Evolutionary conservation across 1,284 basidiomycete species (phyloP).

Genomic region (Cutaneotrichosporon cavernicola): DNA sequence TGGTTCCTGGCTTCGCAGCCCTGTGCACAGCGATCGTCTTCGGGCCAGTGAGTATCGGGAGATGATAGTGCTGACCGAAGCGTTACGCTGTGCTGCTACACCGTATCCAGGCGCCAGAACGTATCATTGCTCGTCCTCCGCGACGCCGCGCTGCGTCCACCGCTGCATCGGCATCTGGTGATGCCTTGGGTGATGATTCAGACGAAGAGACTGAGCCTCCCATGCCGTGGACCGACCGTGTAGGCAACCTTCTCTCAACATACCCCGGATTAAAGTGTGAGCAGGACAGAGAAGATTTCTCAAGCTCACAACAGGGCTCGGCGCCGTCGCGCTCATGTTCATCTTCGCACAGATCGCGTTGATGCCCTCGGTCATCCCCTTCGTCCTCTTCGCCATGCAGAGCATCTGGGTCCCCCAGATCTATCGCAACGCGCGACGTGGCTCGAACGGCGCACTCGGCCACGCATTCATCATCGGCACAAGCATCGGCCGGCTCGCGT

Average conservation of each 20-base stretch:
- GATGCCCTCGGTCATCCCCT: slow-evolving; percentile 66
- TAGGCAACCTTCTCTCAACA: slow-evolving; percentile 20
- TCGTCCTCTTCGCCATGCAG: slow-evolving; percentile 71
- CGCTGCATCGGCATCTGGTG: background rate
- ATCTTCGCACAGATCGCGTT: slow-evolving; percentile 70
- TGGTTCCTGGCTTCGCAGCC: slow-evolving; percentile 74
- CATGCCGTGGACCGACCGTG: slow-evolving; percentile 17
- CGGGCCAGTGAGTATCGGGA: slow-evolving; percentile 43
- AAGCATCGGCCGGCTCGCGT: slow-evolving; percentile 66
- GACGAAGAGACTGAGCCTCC: slow-evolving; percentile 9
- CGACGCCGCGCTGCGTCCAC: background rate
- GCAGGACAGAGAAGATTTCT: background rate
- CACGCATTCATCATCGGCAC: slow-evolving; percentile 75
- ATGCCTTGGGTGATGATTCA: background rate
- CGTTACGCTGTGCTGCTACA: slow-evolving; percentile 77
- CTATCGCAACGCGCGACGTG: slow-evolving; percentile 68
- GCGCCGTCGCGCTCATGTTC: slow-evolving; percentile 59
- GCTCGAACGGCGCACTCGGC: slow-evolving; percentile 66
- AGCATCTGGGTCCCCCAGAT: slow-evolving; percentile 83
- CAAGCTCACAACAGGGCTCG: slow-evolving; percentile 14
- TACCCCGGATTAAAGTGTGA: slow-evolving; percentile 8
- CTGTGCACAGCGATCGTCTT: slow-evolving; percentile 52
- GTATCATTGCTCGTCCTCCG: slow-evolving; percentile 36
- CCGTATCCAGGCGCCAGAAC: slow-evolving; percentile 77
- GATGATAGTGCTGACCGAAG: slow-evolving; percentile 53